Evolutionary conservation across 495 filamentous ascomycete species (phyloP).

Genomic region (Saxophila tyrrhenica): DNA sequence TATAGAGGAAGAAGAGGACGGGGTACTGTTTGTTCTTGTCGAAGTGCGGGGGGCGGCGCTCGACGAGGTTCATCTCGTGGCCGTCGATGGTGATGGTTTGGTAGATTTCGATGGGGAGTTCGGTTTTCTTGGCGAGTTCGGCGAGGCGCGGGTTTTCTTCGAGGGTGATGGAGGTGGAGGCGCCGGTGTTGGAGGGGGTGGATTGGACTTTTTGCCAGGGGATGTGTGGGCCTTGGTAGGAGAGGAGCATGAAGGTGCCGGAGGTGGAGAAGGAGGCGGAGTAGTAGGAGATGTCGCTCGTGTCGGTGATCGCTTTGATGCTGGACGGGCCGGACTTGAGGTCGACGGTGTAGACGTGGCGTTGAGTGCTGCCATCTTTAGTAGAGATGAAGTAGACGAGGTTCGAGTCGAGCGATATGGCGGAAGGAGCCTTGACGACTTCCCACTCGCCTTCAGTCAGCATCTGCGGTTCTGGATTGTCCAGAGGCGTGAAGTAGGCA

Average conservation of each 20-base stretch:
- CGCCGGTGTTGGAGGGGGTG: constrained; percentile 55
- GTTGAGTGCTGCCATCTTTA: constrained; percentile 73
- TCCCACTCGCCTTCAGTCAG: constrained; percentile 89
- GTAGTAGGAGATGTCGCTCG: constrained; percentile 69
- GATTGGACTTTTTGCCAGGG: constrained; percentile 88
- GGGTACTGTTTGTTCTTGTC: constrained; percentile 77
- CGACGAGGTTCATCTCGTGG: constrained; percentile 70
- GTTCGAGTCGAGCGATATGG: constrained; percentile 73
- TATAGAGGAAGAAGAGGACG: constrained; percentile 87
- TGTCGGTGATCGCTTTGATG: constrained; percentile 62
- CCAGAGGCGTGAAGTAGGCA: constrained; percentile 86
- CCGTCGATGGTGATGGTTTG: constrained; percentile 74
- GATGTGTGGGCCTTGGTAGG: constrained; percentile 72
- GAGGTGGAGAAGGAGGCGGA: constrained; percentile 73
- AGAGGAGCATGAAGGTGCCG: constrained; percentile 68
- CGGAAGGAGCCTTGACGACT: constrained; percentile 77
- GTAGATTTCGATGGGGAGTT: constrained; percentile 76
- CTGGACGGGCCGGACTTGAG: constrained; percentile 53
- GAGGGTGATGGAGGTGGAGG: constrained; percentile 50
- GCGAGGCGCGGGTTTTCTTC: constrained; percentile 66
- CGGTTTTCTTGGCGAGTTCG: constrained; percentile 57
- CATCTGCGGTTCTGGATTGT: constrained; percentile 67
- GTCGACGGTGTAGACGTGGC: constrained; percentile 82
- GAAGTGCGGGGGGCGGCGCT: constrained; percentile 85
- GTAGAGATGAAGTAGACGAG: constrained; percentile 85